Evolutionary conservation across 1,139 yeast genomes (phyloP).

Genomic region (Tardiomyces depauwii): DNA sequence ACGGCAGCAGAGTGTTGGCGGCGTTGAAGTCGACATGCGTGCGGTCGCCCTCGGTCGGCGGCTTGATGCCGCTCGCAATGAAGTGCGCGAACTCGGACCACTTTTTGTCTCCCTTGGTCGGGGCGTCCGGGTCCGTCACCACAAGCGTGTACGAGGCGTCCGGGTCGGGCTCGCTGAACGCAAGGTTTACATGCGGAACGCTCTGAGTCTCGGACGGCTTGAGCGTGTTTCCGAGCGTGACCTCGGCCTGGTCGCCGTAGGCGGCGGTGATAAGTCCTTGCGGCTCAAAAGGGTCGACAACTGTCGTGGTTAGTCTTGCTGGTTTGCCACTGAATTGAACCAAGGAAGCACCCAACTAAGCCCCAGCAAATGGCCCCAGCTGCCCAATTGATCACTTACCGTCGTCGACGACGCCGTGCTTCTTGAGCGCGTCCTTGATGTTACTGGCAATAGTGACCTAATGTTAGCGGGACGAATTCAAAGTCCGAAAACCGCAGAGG

Average conservation of each 20-base stretch:
- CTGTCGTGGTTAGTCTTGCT: constrained; percentile 2
- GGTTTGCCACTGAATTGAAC: too few species aligned
- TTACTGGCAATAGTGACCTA: constrained; percentile 51
- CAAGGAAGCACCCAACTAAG: constrained; percentile 15
- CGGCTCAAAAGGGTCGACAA: constrained; percentile 27
- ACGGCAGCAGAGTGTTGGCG: constrained; percentile 31
- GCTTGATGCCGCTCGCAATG: constrained; percentile 52
- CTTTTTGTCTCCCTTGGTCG: constrained; percentile 65
- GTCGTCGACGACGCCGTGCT: constrained; percentile 54
- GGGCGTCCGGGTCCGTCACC: constrained; percentile 91
- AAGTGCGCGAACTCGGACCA: constrained; percentile 87
- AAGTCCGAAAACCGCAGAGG: not conserved
- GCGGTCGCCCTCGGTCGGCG: constrained; percentile 26
- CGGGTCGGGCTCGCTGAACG: constrained; percentile 34
- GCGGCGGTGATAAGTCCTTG: constrained; percentile 32
- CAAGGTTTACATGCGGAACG: constrained; percentile 54
- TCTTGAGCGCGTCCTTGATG: constrained; percentile 47
- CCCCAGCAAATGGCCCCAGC: too few species aligned
- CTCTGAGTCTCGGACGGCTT: constrained; percentile 53
- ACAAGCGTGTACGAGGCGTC: constrained; percentile 61
- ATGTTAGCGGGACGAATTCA: not conserved
- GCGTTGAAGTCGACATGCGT: constrained; percentile 20
- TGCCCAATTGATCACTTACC: not conserved
- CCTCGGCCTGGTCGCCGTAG: constrained; percentile 45
- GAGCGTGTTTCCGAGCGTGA: constrained; percentile 70